A percentile compares a stretch with the other conserved stretches of the same genome.
Conservation (phyloP, 2,329 filamentous ascomycete genomes). For the Monilinia fructigena region DNA sequence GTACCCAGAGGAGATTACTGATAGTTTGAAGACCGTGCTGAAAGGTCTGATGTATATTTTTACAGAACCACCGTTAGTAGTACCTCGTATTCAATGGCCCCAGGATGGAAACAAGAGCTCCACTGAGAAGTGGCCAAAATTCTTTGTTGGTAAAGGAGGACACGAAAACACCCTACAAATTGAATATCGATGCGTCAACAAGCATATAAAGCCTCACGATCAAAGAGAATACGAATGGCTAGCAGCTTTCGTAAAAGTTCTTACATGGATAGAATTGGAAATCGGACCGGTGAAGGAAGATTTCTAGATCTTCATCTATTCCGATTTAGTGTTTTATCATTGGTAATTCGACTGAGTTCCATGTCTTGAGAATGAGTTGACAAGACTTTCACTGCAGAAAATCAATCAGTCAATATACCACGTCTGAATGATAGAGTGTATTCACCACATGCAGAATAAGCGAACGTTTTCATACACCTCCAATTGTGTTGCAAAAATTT, state of each 20-base stretch:
- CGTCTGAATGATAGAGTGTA: no score
- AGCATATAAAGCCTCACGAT: constrained; percentile 20
- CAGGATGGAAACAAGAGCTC: not conserved
- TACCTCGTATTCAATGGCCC: constrained; percentile 1
- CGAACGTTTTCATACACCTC: no score
- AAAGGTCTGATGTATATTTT: constrained; percentile 17
- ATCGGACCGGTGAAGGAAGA: not conserved
- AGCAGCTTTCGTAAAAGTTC: constrained; percentile 26
- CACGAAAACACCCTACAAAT: not conserved
- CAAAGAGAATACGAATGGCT: constrained; percentile 29
- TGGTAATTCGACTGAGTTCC: no score
- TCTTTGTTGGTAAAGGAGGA: not conserved
- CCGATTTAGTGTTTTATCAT: not conserved
- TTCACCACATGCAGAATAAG: no score
- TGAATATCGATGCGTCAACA: not conserved
- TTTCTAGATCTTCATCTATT: not conserved
- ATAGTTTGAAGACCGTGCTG: not conserved
- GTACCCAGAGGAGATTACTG: constrained; percentile 6
- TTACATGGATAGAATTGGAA: constrained; percentile 29
- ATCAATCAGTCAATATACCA: no score
- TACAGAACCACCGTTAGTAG: not conserved
- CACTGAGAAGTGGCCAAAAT: constrained; percentile 9
- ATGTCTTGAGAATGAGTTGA: not conserved
- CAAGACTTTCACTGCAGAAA: not conserved
- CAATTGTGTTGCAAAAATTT: no score